Evolutionary conservation across 345 rosid species (phyloP), one percentile per base, ranked within the genome.

Genomic region (Salix koriyanagi): DNA sequence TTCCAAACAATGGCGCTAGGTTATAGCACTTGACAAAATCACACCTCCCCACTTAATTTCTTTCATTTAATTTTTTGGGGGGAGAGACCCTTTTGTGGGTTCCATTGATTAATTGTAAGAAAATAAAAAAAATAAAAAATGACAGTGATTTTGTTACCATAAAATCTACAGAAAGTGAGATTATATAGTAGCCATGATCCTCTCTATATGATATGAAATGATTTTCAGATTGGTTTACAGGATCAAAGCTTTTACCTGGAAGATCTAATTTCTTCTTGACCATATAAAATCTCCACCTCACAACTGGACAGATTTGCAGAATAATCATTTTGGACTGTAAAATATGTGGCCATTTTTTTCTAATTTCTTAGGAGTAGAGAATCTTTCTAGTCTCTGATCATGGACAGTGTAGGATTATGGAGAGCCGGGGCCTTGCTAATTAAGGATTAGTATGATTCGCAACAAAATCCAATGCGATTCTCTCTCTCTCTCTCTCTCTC

Each of bases 261-360:
- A 58, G 52, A 72, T 72, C 67, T 13, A 39, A 54, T 34, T 62
- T 74, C 65, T 21, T 25, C 65, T 21, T 25, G 11, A 21, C 19
- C 9, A 54, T 32, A 70, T 7, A 48, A 42, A 39, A n/a, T 65
- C 62, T 30, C 23, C 3, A 0, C 18, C 34, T 37, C 62, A 65
- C 71, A 65, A 46, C 77, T 65, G 71, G 71, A 75, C 70, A 46
- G 77, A 75, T 75, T 28, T 46, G 62, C 65, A 46, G 36, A 37
- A 14, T 60, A 60, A 6, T 4, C 5, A 46, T 14, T 14, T 46
- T 46, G 18, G 52, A 46, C 19, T 21, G 18, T 52, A 26, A 71
- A 44, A 39, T 42, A 11, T 42, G 23, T 4, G 15, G 9, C 34
- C 12, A 48, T 7, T 48, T 48, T 26, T 26, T 18, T 70, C 46